Base-by-base conservation (phyloP, 2,329 filamentous ascomycete species). In the Cadophora luteo-olivacea region DNA sequence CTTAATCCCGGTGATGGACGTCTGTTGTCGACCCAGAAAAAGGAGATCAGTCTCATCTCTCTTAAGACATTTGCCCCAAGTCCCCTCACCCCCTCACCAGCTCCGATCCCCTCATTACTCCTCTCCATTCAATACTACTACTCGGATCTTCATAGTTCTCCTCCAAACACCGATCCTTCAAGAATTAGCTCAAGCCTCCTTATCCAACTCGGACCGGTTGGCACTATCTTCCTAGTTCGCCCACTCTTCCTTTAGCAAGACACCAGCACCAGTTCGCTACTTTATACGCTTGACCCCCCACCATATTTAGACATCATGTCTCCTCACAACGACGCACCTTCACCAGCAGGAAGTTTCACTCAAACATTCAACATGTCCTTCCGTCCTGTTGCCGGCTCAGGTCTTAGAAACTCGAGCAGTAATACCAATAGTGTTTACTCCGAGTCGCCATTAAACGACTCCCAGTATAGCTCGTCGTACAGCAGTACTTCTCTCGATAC, bases 301-400 rank as follows among this genome's bases (percentile, higher is more conserved):
- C 33, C 52, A 61, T 41, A 54, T 32, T 61, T 62, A 55, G 32
- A 48, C 68, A 72, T 66, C 29, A 84, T 84, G 83, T 75, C 82
- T 70, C 83, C 82, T 49, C 82, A 84, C 75, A 84, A 81, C 72
- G 81, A 84, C 72, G 80, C 81, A 38, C 81, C 80, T 29, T 84
- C 82, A n/a, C 80, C 82, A n/a, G 75, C 79, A 49, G 79, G 80
- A 51, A 83, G 81, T 78, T 84, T 81, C 74, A 79, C 80, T n/a
- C 75, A 79, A 69, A 77, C 79, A 62, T 83, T 83, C 74, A 79
- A 80, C 73, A 78, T 79, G 64, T 67, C 75, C n/a, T 76, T 76
- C 62, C 72, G 72, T 33, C 69, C 73, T 36, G 67, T 62, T n/a
- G 61, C 71, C 9, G 63, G 67, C 51, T 74, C 73, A 19, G 65